phyloP scores from a whole-genome alignment of 169 alveolate species.

The Plasmodium gaboni region DNA sequence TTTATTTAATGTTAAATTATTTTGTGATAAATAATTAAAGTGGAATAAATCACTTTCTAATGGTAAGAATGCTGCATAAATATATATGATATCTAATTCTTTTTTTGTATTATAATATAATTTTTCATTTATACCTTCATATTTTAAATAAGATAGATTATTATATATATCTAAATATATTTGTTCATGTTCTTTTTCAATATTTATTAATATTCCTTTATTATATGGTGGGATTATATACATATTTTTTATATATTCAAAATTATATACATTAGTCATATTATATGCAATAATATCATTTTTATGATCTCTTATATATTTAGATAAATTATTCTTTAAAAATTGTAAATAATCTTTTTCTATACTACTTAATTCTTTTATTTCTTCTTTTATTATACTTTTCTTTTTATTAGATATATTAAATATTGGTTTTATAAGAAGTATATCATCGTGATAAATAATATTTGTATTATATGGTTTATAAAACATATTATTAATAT shows the following conservation, averaged over 20 bases:
- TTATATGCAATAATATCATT: conserved; percentile 27
- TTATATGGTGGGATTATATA: conserved; percentile 69
- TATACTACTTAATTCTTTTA: conserved; percentile 13
- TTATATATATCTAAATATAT: conserved; percentile 10
- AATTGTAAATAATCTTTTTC: conserved; percentile 31
- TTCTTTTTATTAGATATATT: neutral
- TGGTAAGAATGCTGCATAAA: conserved; percentile 69
- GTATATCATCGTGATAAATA: too few species aligned
- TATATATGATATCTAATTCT: conserved; percentile 10
- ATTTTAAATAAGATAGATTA: conserved; percentile 2
- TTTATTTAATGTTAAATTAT: conserved; percentile 55
- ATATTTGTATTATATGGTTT: too few species aligned
- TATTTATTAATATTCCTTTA: conserved; percentile 37
- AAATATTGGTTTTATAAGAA: neutral
- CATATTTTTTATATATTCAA: conserved; percentile 17
- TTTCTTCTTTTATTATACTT: neutral
- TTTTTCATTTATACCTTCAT: neutral
- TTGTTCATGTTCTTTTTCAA: conserved; percentile 30
- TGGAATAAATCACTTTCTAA: conserved; percentile 45
- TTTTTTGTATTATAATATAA: conserved; percentile 30
- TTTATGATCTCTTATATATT: neutral
- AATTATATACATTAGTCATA: conserved; percentile 10
- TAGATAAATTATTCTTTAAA: conserved; percentile 6
- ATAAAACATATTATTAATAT: too few species aligned
- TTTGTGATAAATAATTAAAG: conserved; percentile 30